Evolutionary conservation across 495 filamentous ascomycete genomes (phyloP).

Genomic region (Aspergillus funiculosus): DNA sequence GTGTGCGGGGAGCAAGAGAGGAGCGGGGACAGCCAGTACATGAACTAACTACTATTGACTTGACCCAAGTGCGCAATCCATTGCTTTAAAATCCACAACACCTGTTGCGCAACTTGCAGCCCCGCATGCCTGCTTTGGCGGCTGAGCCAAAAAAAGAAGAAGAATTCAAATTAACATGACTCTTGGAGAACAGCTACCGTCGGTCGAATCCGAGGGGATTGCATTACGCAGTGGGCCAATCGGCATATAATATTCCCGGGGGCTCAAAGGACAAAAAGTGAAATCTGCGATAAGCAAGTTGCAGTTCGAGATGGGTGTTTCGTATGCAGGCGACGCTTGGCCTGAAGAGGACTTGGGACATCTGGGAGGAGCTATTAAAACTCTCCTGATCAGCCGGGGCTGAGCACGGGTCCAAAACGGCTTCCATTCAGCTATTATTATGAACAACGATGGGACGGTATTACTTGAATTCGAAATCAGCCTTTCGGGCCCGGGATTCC

Average conservation of each 20-base stretch:
- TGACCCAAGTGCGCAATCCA: not conserved
- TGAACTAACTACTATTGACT: too few relatives aligned
- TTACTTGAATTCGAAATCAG: not conserved
- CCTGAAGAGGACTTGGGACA: slow-evolving; percentile 1
- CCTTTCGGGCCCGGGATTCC: not conserved
- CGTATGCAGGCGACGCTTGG: slow-evolving; percentile 10
- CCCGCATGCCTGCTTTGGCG: slow-evolving; percentile 8
- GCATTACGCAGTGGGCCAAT: slow-evolving; percentile 3
- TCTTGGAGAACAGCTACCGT: slow-evolving; percentile 6
- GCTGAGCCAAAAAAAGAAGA: slow-evolving; percentile 6
- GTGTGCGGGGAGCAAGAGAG: too few relatives aligned
- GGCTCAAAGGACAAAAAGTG: not conserved
- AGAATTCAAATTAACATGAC: slow-evolving; percentile 5
- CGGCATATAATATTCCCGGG: slow-evolving; percentile 4
- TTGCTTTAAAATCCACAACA: not conserved
- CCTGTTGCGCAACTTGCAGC: not conserved
- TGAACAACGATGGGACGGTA: slow-evolving; percentile 7
- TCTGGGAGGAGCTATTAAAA: not conserved
- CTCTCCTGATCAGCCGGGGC: slow-evolving; percentile 5
- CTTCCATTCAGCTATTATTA: slow-evolving; percentile 5
- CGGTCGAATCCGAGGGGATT: not conserved
- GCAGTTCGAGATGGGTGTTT: slow-evolving; percentile 5
- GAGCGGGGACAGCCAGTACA: too few relatives aligned
- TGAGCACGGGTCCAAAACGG: slow-evolving; percentile 11
- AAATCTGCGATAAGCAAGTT: slow-evolving; percentile 4